Conservation (phyloP, 495 filamentous ascomycete genomes). For the Aspergillus kassunensis region DNA sequence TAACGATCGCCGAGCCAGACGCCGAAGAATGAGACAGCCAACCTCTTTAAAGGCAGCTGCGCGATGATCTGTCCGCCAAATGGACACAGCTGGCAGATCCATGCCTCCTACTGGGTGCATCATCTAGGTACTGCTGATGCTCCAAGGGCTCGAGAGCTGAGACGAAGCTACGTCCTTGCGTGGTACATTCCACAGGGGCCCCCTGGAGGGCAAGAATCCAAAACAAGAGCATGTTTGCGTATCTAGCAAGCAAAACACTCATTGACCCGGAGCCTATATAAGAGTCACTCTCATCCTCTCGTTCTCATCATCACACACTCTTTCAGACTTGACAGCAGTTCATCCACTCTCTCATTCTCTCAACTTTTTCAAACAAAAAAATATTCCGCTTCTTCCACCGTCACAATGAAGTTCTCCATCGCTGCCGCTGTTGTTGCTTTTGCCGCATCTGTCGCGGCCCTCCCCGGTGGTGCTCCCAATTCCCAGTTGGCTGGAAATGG, state of each 20-base stretch:
- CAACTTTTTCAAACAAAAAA: constrained; percentile 20
- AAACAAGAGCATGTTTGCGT: not conserved
- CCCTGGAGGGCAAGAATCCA: constrained; percentile 8
- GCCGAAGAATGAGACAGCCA: constrained; percentile 18
- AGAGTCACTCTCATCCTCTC: constrained; percentile 15
- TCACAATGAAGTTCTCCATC: constrained; percentile 38
- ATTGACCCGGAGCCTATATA: constrained; percentile 34
- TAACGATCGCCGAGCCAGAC: constrained; percentile 10
- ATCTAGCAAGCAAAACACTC: constrained; percentile 11
- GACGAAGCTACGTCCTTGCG: constrained; percentile 22
- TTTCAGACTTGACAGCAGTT: constrained; percentile 17
- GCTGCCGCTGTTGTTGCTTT: constrained; percentile 27
- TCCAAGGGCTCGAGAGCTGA: not conserved
- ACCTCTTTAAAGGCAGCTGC: too few relatives aligned
- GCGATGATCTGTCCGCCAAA: constrained; percentile 7
- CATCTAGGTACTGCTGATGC: not conserved
- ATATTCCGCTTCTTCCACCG: constrained; percentile 25
- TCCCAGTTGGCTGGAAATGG: constrained; percentile 16
- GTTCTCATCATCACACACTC: constrained; percentile 32
- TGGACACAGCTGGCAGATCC: constrained; percentile 20
- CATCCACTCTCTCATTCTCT: constrained; percentile 25
- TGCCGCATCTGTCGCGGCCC: constrained; percentile 28
- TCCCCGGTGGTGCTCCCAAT: constrained; percentile 17
- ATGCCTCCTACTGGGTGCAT: constrained; percentile 22
- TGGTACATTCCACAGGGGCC: constrained; percentile 30